phyloP scores from a whole-genome alignment of 768 basidiomycete species.

The Strobilomyces confusus region DNA sequence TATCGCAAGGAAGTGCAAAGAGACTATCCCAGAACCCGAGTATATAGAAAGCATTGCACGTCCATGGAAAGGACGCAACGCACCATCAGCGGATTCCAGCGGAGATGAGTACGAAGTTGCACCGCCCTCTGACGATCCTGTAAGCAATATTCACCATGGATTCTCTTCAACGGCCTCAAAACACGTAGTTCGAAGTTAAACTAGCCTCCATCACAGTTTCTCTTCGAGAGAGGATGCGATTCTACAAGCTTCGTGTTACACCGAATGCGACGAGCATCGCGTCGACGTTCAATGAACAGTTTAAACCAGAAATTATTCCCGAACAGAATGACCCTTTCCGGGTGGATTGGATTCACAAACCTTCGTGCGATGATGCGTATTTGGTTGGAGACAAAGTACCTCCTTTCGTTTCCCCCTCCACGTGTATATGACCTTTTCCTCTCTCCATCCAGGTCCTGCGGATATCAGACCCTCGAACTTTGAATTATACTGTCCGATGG shows the following conservation, averaged over 20 bases:
- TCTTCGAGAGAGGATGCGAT: constrained; percentile 78
- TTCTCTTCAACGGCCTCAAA: constrained; percentile 1
- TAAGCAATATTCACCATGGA: constrained; percentile 30
- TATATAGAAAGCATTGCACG: constrained; percentile 53
- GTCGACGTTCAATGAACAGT: constrained; percentile 75
- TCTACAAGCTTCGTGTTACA: constrained; percentile 77
- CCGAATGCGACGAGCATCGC: constrained; percentile 68
- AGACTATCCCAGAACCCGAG: constrained; percentile 38
- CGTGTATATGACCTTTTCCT: constrained; percentile 6
- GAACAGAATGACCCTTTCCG: constrained; percentile 81
- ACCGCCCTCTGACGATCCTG: constrained; percentile 56
- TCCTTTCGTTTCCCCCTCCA: not conserved
- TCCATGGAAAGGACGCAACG: constrained; percentile 39
- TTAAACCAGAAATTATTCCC: constrained; percentile 80
- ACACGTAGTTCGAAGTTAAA: constrained; percentile 66
- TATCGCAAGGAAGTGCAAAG: constrained; percentile 61
- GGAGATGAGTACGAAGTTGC: constrained; percentile 51
- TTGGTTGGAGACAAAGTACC: constrained; percentile 70
- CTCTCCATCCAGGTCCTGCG: constrained; percentile 55
- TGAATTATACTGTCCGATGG: constrained; percentile 74
- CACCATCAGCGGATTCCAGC: constrained; percentile 23
- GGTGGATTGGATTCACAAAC: constrained; percentile 76
- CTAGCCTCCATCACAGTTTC: constrained; percentile 67
- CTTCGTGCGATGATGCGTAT: constrained; percentile 40
- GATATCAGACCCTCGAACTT: constrained; percentile 60